A percentile compares a stretch with the other conserved stretches of the same genome.
phyloP scores from a whole-genome alignment of 2,329 filamentous ascomycete species.

The Alternaria consortialis region DNA sequence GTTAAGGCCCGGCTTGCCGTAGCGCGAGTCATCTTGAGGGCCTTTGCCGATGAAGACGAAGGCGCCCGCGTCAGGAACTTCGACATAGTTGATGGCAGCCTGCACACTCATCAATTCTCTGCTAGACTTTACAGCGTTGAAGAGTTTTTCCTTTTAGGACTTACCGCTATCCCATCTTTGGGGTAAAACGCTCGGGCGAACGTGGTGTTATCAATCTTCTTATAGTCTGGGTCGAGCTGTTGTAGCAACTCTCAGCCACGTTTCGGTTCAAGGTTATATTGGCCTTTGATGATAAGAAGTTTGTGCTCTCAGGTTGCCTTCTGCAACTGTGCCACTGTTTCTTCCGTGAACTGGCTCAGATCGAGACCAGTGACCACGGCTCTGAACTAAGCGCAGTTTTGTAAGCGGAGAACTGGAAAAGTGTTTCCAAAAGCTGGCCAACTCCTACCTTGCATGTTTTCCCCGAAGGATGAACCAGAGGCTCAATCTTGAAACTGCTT shows the following conservation, averaged over 20 bases:
- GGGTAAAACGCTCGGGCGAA: slow-evolving; percentile 10
- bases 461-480: slow-evolving; percentile 7
- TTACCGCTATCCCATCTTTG: slow-evolving; percentile 5
- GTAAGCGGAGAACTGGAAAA: not conserved
- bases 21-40: slow-evolving; percentile 6
- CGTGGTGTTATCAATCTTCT: slow-evolving; percentile 5
- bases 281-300: slow-evolving; percentile 11
- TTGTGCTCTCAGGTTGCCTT: slow-evolving; percentile 11
- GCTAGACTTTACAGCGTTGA: not conserved
- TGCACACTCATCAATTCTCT: not conserved
- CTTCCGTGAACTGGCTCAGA: slow-evolving; percentile 7
- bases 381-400: not conserved
- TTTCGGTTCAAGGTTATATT: slow-evolving; percentile 5
- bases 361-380: slow-evolving; percentile 9
- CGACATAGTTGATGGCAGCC: not conserved
- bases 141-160: not conserved
- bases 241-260: slow-evolving; percentile 6
- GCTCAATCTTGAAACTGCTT: slow-evolving; percentile 11
- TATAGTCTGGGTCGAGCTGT: slow-evolving; percentile 5
- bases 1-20: slow-evolving; percentile 9
- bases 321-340: not conserved
- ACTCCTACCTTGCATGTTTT: slow-evolving; percentile 8
- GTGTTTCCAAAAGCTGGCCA: not conserved
- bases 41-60: slow-evolving; percentile 11
- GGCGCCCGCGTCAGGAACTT: slow-evolving; percentile 9